Evolutionary conservation across 371 early-diverging fungal genomes (phyloP).

Genomic region (Mucor plumbeus): DNA sequence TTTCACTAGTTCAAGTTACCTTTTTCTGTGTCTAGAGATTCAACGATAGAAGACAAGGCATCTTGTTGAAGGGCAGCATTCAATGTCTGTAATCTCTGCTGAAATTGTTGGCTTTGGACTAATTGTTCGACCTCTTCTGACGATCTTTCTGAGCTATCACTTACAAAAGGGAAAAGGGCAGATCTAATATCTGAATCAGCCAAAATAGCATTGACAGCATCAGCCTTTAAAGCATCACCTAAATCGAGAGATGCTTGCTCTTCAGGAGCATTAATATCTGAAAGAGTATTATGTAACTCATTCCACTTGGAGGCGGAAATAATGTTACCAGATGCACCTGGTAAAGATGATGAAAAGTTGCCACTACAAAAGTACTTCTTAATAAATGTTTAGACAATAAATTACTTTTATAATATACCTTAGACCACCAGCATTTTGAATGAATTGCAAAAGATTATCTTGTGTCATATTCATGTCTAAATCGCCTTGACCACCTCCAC

Average conservation of each 20-base stretch:
- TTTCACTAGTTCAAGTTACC: neutral
- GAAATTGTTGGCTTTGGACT: conserved; percentile 72
- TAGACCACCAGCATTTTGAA: conserved; percentile 53
- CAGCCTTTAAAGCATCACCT: conserved; percentile 57
- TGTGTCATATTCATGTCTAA: conserved; percentile 41
- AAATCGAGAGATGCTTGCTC: conserved; percentile 25
- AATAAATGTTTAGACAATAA: neutral
- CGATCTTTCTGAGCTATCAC: conserved; percentile 50
- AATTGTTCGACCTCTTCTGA: conserved; percentile 64
- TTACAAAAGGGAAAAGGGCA: conserved; percentile 71
- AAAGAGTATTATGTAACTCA: conserved; percentile 4
- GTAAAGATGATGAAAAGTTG: conserved; percentile 17
- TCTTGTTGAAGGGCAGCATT: conserved; percentile 72
- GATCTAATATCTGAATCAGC: conserved; percentile 58
- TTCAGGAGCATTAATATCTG: conserved; percentile 9
- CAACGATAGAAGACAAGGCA: conserved; percentile 64
- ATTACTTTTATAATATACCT: conserved; percentile 29
- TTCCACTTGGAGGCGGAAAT: conserved; percentile 18
- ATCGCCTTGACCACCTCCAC: conserved; percentile 33
- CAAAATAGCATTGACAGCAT: conserved; percentile 60
- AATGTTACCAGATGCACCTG: neutral
- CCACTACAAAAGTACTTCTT: neutral
- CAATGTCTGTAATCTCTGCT: conserved; percentile 68
- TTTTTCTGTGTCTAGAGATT: conserved; percentile 53
- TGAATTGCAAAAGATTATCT: conserved; percentile 54